Conservation (phyloP, 805 yeast species). For the Ogataea trehaloabstinens region DNA sequence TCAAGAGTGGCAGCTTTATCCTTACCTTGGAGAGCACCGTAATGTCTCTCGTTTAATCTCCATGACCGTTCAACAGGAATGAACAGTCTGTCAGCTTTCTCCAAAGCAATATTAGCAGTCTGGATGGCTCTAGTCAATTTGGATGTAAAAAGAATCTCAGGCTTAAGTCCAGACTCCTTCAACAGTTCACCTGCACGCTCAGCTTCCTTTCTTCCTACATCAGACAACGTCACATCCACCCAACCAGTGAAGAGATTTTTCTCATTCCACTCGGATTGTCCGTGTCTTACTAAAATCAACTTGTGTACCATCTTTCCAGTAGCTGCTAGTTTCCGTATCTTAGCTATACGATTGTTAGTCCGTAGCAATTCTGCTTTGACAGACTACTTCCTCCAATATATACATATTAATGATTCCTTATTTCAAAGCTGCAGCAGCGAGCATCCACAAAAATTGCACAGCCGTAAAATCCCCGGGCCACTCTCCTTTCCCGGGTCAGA, state of each 20-base stretch:
- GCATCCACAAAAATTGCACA: too few species aligned
- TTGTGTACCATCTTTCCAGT: constrained; percentile 40
- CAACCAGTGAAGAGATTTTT: constrained; percentile 98
- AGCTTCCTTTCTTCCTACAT: constrained; percentile 86
- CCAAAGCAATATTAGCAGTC: constrained; percentile 93
- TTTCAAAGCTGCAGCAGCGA: too few species aligned
- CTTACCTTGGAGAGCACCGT: constrained; percentile 98
- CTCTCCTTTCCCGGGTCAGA: too few species aligned
- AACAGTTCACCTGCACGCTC: constrained; percentile 88
- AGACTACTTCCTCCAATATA: too few species aligned
- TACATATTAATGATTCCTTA: too few species aligned
- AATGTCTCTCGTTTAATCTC: constrained; percentile 99
- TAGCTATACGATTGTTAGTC: too few species aligned
- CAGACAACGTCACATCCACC: constrained; percentile 91
- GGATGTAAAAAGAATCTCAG: constrained; percentile 89
- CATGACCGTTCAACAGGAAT: constrained; percentile 92
- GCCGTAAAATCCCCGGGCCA: too few species aligned
- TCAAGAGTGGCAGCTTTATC: constrained; percentile 93
- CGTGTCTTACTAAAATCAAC: constrained; percentile 95
- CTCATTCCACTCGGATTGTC: constrained; percentile 99
- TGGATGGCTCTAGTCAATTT: constrained; percentile 91
- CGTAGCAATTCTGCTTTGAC: too few species aligned
- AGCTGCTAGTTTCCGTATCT: too few species aligned
- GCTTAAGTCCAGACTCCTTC: constrained; percentile 80
- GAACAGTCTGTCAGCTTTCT: constrained; percentile 83